Evolutionary conservation across 352 stramenopile species (phyloP).

Genomic region (Stramenopiles sp.): DNA sequence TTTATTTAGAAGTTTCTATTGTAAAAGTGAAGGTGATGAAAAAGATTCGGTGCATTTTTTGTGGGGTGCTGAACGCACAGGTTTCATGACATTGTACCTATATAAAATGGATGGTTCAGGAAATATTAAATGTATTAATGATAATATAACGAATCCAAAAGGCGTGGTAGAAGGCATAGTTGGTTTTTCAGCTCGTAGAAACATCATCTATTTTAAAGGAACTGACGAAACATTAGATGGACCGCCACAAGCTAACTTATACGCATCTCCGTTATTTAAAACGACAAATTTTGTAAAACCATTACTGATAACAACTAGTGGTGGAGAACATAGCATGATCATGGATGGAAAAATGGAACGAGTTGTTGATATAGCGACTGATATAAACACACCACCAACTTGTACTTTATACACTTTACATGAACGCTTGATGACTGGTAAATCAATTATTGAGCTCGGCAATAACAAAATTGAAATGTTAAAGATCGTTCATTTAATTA

Average conservation of each 20-base stretch:
- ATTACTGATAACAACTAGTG: slow-evolving; percentile 41
- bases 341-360: slow-evolving; percentile 56
- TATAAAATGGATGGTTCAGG: slow-evolving; percentile 54
- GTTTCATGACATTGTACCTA: slow-evolving; percentile 85
- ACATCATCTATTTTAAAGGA: slow-evolving; percentile 19
- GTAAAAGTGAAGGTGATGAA: slow-evolving; percentile 15
- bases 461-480: too few relatives aligned
- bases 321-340: slow-evolving; percentile 63
- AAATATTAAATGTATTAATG: slow-evolving; percentile 23
- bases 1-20: slow-evolving; percentile 61
- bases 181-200: slow-evolving; percentile 22
- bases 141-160: slow-evolving; percentile 16
- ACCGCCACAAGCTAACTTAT: neutral
- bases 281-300: slow-evolving; percentile 27
- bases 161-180: neutral
- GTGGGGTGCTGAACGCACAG: slow-evolving; percentile 71
- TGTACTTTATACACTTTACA: too few relatives aligned
- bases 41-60: slow-evolving; percentile 74
- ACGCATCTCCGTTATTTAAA: slow-evolving; percentile 11
- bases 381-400: slow-evolving; percentile 37
- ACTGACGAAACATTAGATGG: slow-evolving; percentile 4
- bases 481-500: too few relatives aligned
- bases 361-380: slow-evolving; percentile 57
- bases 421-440: too few relatives aligned
- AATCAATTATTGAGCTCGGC: too few relatives aligned